Conservation (phyloP, 345 rosid species). For the Citropsis articulata region DNA sequence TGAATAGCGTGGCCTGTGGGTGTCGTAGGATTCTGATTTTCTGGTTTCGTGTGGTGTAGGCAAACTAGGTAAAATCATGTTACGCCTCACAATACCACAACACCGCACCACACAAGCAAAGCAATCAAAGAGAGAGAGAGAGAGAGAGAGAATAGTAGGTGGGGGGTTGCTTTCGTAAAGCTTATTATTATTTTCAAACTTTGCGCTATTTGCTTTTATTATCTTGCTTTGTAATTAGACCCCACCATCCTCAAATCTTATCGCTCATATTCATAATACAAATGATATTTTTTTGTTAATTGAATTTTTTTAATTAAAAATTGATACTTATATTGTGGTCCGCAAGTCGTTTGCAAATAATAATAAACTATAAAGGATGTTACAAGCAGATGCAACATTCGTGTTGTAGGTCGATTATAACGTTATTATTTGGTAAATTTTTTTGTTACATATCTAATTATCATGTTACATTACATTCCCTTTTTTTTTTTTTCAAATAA, state of each 20-base stretch:
- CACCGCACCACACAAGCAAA: slow-evolving; percentile 19
- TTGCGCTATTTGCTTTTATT: slow-evolving; percentile 18
- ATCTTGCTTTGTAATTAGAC: slow-evolving; percentile 4
- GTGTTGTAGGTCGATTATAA: too few species aligned
- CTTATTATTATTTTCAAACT: slow-evolving; percentile 15
- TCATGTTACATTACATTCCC: too few species aligned
- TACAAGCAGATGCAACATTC: too few species aligned
- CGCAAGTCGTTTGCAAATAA: too few species aligned
- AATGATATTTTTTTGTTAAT: too few species aligned
- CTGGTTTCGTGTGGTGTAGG: slow-evolving; percentile 20
- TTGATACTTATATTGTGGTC: too few species aligned
- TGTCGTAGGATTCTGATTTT: neutral
- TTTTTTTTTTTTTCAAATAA: too few species aligned
- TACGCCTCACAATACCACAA: neutral
- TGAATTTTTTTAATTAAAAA: too few species aligned
- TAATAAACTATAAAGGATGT: too few species aligned
- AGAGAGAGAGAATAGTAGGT: slow-evolving; percentile 33
- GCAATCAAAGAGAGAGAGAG: neutral
- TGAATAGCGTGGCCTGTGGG: neutral
- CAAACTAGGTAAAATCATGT: slow-evolving; percentile 14
- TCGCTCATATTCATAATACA: neutral
- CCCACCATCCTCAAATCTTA: slow-evolving; percentile 11
- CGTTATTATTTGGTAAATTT: too few species aligned
- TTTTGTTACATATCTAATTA: too few species aligned
- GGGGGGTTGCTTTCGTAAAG: slow-evolving; percentile 52